phyloP scores from a whole-genome alignment of 2,329 filamentous ascomycete genomes.

The Colletotrichum eremochloae region DNA sequence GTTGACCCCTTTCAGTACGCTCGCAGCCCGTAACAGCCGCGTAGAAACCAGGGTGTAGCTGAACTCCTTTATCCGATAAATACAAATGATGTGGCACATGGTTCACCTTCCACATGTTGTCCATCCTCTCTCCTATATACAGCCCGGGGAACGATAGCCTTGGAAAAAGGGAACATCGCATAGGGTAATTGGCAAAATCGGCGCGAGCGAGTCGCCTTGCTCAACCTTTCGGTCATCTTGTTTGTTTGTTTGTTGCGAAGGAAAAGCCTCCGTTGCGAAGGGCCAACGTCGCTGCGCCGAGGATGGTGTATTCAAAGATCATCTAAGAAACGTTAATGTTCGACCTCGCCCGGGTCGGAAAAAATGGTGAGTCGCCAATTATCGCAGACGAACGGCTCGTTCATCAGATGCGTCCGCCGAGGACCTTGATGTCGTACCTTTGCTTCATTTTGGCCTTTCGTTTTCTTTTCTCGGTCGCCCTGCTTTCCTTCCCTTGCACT shows the following conservation, averaged over 20 bases:
- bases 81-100: no score
- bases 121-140: no score
- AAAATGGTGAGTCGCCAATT: not conserved
- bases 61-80: no score
- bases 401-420: no score
- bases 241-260: not conserved
- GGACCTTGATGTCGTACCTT: no score
- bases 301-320: not conserved
- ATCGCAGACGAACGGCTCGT: no score
- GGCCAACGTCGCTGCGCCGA: not conserved
- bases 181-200: not conserved
- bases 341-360: not conserved
- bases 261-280: not conserved
- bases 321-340: not conserved
- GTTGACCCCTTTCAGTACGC: no score
- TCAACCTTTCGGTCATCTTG: not conserved
- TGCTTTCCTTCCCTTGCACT: not conserved
- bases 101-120: no score
- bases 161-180: not conserved
- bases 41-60: no score
- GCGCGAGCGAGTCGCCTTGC: not conserved
- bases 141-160: not conserved
- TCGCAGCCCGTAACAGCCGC: no score
- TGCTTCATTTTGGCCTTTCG: not conserved
- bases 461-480: not conserved